Evolutionary conservation across 352 stramenopile species (phyloP).

Genomic region (Phytopythium vexans): DNA sequence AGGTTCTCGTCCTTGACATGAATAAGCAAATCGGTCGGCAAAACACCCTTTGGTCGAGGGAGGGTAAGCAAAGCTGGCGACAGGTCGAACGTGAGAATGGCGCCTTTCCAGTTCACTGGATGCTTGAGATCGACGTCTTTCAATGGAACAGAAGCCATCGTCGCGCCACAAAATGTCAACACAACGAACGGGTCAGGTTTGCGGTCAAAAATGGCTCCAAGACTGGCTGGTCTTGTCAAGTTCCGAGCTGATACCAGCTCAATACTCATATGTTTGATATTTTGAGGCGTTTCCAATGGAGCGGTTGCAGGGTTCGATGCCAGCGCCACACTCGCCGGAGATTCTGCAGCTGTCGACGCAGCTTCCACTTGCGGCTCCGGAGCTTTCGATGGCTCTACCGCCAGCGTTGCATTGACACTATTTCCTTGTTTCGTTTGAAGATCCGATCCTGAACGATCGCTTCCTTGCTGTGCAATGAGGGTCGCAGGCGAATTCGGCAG

Average conservation of each 20-base stretch:
- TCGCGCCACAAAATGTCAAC: constrained; percentile 23
- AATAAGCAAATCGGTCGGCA: constrained; percentile 19
- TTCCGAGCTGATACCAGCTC: constrained; percentile 25
- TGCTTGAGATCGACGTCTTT: constrained; percentile 44
- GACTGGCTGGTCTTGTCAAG: constrained; percentile 23
- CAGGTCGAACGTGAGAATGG: constrained; percentile 21
- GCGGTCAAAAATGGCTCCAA: constrained; percentile 32
- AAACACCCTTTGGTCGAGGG: constrained; percentile 11
- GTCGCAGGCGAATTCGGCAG: too few species aligned
- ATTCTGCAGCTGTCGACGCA: too few species aligned
- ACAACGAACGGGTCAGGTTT: constrained; percentile 35
- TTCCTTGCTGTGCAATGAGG: too few species aligned
- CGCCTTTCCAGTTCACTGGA: constrained; percentile 17
- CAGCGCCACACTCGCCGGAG: not conserved
- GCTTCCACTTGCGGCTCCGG: too few species aligned
- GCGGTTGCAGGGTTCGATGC: not conserved
- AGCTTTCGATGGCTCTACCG: too few species aligned
- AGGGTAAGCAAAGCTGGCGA: not conserved
- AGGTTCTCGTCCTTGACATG: constrained; percentile 43
- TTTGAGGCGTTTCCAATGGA: not conserved
- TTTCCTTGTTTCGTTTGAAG: too few species aligned
- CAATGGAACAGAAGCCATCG: constrained; percentile 13
- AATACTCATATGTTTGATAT: constrained; percentile 17
- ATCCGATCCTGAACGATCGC: too few species aligned
- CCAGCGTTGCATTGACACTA: too few species aligned